A percentile compares a stretch with the other conserved stretches of the same genome.
phyloP scores from a whole-genome alignment of 331 rosid genomes.

The Prunus yedoensis region DNA sequence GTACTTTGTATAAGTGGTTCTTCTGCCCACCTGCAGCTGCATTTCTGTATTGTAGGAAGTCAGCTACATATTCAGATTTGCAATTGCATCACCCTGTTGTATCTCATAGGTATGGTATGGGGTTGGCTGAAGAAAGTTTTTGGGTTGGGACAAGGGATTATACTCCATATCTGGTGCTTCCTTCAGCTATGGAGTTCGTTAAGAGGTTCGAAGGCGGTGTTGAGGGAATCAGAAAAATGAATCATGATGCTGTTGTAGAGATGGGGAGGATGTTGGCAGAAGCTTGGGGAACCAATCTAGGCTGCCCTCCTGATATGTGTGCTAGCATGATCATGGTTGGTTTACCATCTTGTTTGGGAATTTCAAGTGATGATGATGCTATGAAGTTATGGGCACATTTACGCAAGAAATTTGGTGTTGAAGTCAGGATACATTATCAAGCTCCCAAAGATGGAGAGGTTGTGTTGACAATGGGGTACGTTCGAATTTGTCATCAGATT shows the following conservation, averaged over 20 bases:
- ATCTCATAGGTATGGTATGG: slow-evolving; percentile 67
- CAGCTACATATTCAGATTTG: slow-evolving; percentile 22
- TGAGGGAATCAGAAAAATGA: slow-evolving; percentile 60
- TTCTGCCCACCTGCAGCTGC: slow-evolving; percentile 64
- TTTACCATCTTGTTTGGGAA: slow-evolving; percentile 52
- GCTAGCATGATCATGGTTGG: slow-evolving; percentile 71
- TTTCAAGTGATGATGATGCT: slow-evolving; percentile 50
- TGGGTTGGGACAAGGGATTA: slow-evolving; percentile 75
- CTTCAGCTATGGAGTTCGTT: slow-evolving; percentile 55
- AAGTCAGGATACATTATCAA: slow-evolving; percentile 48
- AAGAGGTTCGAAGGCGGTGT: slow-evolving; percentile 60
- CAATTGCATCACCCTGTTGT: slow-evolving; percentile 67
- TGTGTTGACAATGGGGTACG: slow-evolving; percentile 49
- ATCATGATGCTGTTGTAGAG: slow-evolving; percentile 57
- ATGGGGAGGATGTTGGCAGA: slow-evolving; percentile 59
- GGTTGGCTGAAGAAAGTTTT: slow-evolving; percentile 57
- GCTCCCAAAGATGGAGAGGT: slow-evolving; percentile 27
- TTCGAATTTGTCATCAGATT: slow-evolving; percentile 58
- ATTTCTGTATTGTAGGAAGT: slow-evolving; percentile 42
- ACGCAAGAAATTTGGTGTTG: slow-evolving; percentile 45
- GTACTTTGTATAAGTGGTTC: slow-evolving; percentile 67
- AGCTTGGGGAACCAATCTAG: slow-evolving; percentile 63
- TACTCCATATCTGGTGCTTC: slow-evolving; percentile 61
- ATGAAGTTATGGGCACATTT: slow-evolving; percentile 45
- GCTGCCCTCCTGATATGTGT: slow-evolving; percentile 59